Base-by-base conservation (phyloP, 2,329 filamentous ascomycete genomes). In the Macrophomina phaseolina region DNA sequence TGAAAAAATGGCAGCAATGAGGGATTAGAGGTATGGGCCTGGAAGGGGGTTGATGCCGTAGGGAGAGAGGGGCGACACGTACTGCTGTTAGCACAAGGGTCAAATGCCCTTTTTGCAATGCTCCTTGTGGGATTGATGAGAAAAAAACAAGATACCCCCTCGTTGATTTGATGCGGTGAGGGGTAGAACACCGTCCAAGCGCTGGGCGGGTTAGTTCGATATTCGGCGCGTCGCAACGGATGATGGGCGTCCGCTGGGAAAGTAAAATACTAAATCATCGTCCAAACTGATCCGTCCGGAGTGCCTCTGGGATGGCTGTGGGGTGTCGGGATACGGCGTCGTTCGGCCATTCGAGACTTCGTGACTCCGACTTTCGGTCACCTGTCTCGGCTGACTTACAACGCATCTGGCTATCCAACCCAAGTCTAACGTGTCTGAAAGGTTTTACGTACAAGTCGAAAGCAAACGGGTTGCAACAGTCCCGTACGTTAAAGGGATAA, bases 81-180 rank as follows among this genome's bases (percentile, higher is more conserved):
- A 58, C 55, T 46, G 55, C 55, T 45, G 55, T 38, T 58, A 58
- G 55, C 55, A 58, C 38, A 42, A 45, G 55, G 38, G 55, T 18
- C 32, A 38, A 46, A 38, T 28, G 55, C 23, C 55, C 18, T 18
- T 45, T 58, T 58, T 58, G 55, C 55, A 58, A 56, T 40, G 14
- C 36, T 56, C 38, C 34, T 32, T 45, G 55, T 28, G 55, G 55
- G 55, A 58, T 58, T 30, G 23, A 42, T 58, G 55, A 40, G 9
- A 23, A 55, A 55, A 55, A 45, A 58, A 56, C 18, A 40, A 58
- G 55, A 58, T 58, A 58, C 36, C 55, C 55, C 55, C 16, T 45
- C 23, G n/a, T 58, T 45, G 16, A 23, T 58, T 38, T 58, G 38
- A 58, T 45, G 12, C 14, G 55, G 55, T 45, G 16, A 45, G 55